Percentiles rank a stretch among this genome's conserved stretches.
Conservation (phyloP, 169 alveolate species). For the Eimeria falciformis region DNA sequence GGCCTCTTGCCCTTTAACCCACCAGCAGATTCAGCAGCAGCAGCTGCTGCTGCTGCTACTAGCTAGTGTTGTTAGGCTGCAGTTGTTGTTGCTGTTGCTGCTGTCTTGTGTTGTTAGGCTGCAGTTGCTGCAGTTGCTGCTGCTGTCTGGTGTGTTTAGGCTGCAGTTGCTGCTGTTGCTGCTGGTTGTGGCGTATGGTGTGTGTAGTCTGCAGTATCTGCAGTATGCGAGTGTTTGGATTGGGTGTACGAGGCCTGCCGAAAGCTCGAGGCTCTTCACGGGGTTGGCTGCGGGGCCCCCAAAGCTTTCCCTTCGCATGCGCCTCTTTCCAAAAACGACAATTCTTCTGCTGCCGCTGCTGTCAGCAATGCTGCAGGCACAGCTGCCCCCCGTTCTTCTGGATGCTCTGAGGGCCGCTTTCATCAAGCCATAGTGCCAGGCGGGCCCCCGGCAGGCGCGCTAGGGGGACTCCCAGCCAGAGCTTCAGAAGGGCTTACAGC, state of each 20-base stretch:
- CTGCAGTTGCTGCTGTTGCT: not conserved
- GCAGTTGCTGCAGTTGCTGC: not conserved
- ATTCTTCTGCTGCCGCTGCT: no score
- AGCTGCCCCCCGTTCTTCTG: no score
- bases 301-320: no score
- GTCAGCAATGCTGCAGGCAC: no score
- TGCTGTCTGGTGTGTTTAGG: not conserved
- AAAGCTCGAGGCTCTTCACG: not conserved
- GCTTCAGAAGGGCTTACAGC: no score
- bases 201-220: not conserved
- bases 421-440: no score
- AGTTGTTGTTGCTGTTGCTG: not conserved
- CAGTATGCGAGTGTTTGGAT: not conserved
- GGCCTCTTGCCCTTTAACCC: not conserved
- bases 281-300: not conserved
- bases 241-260: constrained; percentile 17
- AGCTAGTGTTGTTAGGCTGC: not conserved
- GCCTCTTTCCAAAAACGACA: no score
- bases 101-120: not conserved
- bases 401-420: no score
- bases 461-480: no score
- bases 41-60: not conserved
- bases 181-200: not conserved
- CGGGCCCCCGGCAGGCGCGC: no score
- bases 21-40: not conserved